Evolutionary conservation across 2,329 filamentous ascomycete genomes (phyloP), one percentile per base, ranked within the genome.

Genomic region (Arthrobotrys entomopaga): DNA sequence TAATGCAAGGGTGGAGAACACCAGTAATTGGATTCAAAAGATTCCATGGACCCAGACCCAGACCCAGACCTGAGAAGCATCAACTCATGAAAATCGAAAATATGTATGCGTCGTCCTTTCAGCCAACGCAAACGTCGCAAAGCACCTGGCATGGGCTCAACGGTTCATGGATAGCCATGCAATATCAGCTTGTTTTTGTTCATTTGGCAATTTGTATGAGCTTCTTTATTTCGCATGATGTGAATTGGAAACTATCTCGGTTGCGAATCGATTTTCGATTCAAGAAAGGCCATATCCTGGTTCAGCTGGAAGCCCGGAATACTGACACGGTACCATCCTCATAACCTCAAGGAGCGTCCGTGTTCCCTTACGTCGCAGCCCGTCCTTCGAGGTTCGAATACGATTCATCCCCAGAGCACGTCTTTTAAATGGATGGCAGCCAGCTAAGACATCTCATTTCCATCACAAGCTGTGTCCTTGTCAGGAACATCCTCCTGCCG

Each of bases 401-500:
- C 34, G 10, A 19, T 11, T 22, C 11, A 5, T 15, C 40, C 64
- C 64, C 58, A 38, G 64, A 59, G 49, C 46, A 66, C 29, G 29
- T 40, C 53, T 42, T 65, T 29, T 60, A 24, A 73, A 48, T 66
- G 69, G 61, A 48, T 66, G 69, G 61, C 69, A 38, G 60, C 49
- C 38, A 48, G 49, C 58, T 60, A 73, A 73, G 69, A 73, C 69
- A 73, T 52, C 40, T 73, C 69, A 73, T 73, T 73, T 73, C 69
- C 48, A 61, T 56, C 19, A 29, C 26, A 13, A 59, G 22, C 29
- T 67, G 40, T 15, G 46, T 60, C 66, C 43, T 48, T 53, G 53
- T 64, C 60, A 13, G 54, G 48, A 26, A 60, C 61, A 61, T 20
- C 61, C 69, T 73, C 69, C 69, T 73, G 69, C 69, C 69, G 46